Conservation (phyloP, 805 yeast species). For the Grigorovia transvaalensis region DNA sequence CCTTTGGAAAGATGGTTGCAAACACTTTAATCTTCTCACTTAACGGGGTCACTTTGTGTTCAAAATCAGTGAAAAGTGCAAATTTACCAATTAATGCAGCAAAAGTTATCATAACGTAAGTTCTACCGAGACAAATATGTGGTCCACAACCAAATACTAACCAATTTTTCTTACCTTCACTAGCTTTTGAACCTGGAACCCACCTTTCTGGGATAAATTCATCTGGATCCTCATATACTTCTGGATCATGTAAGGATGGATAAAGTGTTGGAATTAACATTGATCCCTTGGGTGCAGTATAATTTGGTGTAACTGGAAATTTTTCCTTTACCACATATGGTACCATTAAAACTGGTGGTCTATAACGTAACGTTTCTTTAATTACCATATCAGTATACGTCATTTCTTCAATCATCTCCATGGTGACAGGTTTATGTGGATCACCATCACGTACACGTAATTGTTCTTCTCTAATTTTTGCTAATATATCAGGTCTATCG, state of each 20-base stretch:
- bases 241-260: conserved; percentile 96
- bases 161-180: conserved; percentile 80
- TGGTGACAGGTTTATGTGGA: conserved; percentile 46
- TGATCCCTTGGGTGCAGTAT: conserved; percentile 92
- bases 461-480: conserved; percentile 88
- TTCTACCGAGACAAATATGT: conserved; percentile 91
- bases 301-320: conserved; percentile 72
- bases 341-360: conserved; percentile 98
- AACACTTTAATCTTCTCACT: conserved; percentile 91
- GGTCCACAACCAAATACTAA: conserved; percentile 96
- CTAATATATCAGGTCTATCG: conserved; percentile 86
- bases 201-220: conserved; percentile 94
- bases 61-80: conserved; percentile 66
- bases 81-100: conserved; percentile 89
- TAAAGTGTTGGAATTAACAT: conserved; percentile 94
- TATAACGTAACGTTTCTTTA: conserved; percentile 81
- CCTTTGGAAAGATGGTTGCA: conserved; percentile 97
- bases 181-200: conserved; percentile 68
- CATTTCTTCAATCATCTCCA: conserved; percentile 79
- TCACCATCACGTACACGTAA: conserved; percentile 70
- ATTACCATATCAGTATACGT: conserved; percentile 82
- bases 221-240: conserved; percentile 90
- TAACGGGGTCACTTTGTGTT: conserved; percentile 71
- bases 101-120: conserved; percentile 83
- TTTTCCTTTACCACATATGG: conserved; percentile 86